phyloP scores from a whole-genome alignment of 2,329 filamentous ascomycete genomes.

The Neospermospora avenae region DNA sequence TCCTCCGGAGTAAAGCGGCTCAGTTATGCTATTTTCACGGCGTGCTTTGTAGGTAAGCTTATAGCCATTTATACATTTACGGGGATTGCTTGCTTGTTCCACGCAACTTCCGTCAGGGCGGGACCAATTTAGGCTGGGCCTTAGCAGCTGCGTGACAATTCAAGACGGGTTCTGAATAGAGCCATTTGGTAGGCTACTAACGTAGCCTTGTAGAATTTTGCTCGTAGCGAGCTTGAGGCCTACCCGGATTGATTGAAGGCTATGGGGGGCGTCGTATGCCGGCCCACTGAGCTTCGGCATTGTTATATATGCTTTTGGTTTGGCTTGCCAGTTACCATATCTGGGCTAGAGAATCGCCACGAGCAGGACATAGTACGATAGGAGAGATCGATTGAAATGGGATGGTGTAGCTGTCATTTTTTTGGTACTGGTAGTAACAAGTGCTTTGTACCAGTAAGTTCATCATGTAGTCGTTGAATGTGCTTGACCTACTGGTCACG shows the following conservation, averaged over 20 bases:
- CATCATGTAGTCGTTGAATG: no score
- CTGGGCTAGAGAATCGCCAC: slow-evolving; percentile 15
- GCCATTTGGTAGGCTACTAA: not conserved
- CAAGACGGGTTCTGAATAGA: not conserved
- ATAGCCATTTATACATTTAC: not conserved
- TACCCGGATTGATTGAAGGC: slow-evolving; percentile 13
- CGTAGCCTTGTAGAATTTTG: not conserved
- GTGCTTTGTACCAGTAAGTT: no score
- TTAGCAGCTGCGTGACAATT: not conserved
- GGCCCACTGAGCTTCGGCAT: slow-evolving; percentile 16
- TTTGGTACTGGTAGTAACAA: no score
- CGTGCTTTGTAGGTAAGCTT: not conserved
- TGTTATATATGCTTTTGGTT: slow-evolving; percentile 17
- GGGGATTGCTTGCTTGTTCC: not conserved
- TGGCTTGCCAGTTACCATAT: slow-evolving; percentile 15
- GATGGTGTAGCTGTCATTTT: slow-evolving; percentile 18
- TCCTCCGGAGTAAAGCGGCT: no score
- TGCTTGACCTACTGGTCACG: no score
- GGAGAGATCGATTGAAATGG: slow-evolving; percentile 16
- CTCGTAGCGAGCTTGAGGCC: slow-evolving; percentile 5
- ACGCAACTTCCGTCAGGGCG: not conserved
- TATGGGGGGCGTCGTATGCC: slow-evolving; percentile 8
- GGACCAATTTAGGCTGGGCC: not conserved
- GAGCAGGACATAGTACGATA: slow-evolving; percentile 18
- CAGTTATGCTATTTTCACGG: not conserved